Percentiles rank a stretch among this genome's conserved stretches.
Evolutionary conservation across 257 asterid genomes (phyloP).

Genomic region (Solanum chmielewskii): DNA sequence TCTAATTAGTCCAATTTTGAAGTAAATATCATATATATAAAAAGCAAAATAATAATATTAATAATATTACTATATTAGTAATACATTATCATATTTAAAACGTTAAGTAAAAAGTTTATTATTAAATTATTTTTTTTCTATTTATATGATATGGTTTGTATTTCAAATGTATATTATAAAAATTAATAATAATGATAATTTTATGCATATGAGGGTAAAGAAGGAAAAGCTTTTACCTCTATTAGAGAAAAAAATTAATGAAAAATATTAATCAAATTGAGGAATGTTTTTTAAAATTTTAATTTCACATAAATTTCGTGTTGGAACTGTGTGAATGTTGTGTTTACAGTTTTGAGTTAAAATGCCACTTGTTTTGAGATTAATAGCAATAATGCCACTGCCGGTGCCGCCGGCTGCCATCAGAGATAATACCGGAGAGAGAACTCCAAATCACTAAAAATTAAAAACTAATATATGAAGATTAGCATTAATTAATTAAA

Average conservation of each 20-base stretch:
- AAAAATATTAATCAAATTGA: neutral
- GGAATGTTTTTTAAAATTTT: neutral
- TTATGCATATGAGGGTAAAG: neutral
- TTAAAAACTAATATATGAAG: neutral
- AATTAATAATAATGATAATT: no score
- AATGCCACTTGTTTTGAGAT: neutral
- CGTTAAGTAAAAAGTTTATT: neutral
- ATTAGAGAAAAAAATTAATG: neutral
- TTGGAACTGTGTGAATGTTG: neutral
- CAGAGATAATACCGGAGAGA: neutral
- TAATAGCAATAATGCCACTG: neutral
- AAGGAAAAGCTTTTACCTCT: neutral
- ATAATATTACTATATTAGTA: neutral
- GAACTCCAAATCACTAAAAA: neutral
- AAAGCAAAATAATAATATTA: neutral
- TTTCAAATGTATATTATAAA: neutral
- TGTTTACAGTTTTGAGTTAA: neutral
- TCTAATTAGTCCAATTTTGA: neutral
- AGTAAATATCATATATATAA: neutral
- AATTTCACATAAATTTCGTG: neutral
- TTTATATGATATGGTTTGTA: neutral
- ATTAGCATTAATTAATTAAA: neutral
- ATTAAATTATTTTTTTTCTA: accelerated
- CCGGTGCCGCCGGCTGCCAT: neutral
- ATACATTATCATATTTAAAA: neutral